phyloP scores from a whole-genome alignment of 2,329 filamentous ascomycete species.

The Neoarthrinium moseri region DNA sequence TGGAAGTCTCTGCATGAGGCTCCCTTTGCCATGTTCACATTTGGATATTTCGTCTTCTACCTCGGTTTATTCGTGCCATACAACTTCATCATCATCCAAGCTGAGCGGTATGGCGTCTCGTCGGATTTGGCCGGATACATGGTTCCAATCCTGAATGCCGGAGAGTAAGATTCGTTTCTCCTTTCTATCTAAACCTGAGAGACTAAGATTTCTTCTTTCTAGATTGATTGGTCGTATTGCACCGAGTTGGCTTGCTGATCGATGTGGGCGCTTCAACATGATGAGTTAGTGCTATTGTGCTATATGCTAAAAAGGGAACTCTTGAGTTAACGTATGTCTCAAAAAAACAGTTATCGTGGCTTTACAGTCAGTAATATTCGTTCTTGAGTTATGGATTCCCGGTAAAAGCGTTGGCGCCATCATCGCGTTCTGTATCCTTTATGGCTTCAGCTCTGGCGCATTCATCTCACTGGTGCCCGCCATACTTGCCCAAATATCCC shows the following conservation, averaged over 20 bases:
- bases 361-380: slow-evolving; percentile 21
- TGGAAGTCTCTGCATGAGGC: neutral
- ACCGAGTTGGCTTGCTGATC: slow-evolving; percentile 13
- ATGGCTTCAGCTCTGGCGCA: slow-evolving; percentile 22
- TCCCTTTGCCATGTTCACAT: neutral
- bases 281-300: too few species aligned
- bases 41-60: neutral
- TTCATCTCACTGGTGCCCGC: slow-evolving; percentile 21
- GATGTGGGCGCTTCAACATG: slow-evolving; percentile 15
- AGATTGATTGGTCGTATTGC: slow-evolving; percentile 8
- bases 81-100: slow-evolving; percentile 9
- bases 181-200: neutral
- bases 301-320: too few species aligned
- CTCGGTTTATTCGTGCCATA: slow-evolving; percentile 13
- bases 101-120: slow-evolving; percentile 6
- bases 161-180: slow-evolving; percentile 1
- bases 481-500: slow-evolving; percentile 42
- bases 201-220: neutral
- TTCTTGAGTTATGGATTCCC: slow-evolving; percentile 28
- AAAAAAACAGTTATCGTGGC: neutral
- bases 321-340: slow-evolving; percentile 38
- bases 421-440: slow-evolving; percentile 19
- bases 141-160: slow-evolving; percentile 12
- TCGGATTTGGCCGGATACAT: slow-evolving; percentile 9
- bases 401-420: slow-evolving; percentile 15